Percentiles rank a stretch among this genome's conserved stretches.
Evolutionary conservation across 2,329 filamentous ascomycete genomes (phyloP).

Genomic region (Apiospora arundinis): DNA sequence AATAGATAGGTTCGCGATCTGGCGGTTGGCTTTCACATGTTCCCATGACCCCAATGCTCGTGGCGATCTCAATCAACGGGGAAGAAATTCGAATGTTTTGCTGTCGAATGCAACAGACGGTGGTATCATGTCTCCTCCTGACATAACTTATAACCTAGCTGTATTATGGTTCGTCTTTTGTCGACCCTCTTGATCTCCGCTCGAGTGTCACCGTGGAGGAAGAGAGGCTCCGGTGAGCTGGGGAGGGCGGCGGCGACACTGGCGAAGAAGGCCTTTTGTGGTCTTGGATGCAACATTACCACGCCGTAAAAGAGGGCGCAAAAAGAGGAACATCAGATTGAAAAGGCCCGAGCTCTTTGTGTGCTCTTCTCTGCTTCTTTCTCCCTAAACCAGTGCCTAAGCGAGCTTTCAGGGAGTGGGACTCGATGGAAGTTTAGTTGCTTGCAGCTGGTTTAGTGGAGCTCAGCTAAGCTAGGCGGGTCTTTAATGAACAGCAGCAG

Average conservation of each 20-base stretch:
- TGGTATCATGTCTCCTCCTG: neutral
- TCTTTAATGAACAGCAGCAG: neutral
- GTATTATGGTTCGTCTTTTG: neutral
- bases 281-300: neutral
- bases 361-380: neutral
- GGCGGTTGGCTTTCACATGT: neutral
- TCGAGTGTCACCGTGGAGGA: neutral
- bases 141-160: neutral
- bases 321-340: neutral
- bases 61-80: slow-evolving; percentile 12
- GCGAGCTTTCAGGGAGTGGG: neutral
- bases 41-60: neutral
- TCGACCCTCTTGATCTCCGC: neutral
- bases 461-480: neutral
- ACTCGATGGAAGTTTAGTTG: neutral
- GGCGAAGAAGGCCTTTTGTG: neutral
- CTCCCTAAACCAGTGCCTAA: neutral
- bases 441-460: neutral
- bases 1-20: neutral
- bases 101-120: neutral
- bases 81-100: neutral
- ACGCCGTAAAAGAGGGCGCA: neutral
- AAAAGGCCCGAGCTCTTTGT: neutral
- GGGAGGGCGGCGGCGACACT: neutral
- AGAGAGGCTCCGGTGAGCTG: neutral